Evolutionary conservation across 805 yeast species (phyloP), one percentile per base, ranked within the genome.

Genomic region (Brettanomyces nanus): DNA sequence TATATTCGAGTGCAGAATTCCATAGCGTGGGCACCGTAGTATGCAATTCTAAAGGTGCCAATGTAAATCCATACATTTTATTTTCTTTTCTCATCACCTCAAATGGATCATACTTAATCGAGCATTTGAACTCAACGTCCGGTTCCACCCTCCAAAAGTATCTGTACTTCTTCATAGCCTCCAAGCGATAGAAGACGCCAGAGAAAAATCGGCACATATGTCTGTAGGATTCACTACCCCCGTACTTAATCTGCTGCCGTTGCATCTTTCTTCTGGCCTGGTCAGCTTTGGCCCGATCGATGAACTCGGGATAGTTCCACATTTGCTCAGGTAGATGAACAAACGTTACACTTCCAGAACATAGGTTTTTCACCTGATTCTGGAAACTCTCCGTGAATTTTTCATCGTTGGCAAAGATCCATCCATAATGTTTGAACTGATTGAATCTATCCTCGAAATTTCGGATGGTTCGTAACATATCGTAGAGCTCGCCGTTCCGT

Each of bases 361-460:
- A 61, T 25, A 69, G 73, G 26, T 78, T 58, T 31, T 48, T 57
- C 29, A 84, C 68, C 13, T 62, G 59, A 10, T 58, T 54, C 49
- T 66, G 81, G 59, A 92, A 90, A 49, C 84, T 90, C 1, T 82
- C 83, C 22, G 77, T 68, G 61, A 90, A 92, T 27, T 68, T 75
- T 42, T 77, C 83, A 56, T 90, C 95, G 59, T 86, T 87, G 47
- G 90, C 69, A 55, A 90, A 92, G 21, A 89, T 87, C 90, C 95
- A 90, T 40, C 94, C 96, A 54, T 90, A 90, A 46, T 84, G 73
- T 63, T 67, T 87, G 41, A 82, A 71, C 25, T 66, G 61, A 65
- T 90, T 90, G 73, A 90, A 90, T 39, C 69, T 67, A 19, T 61
- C 59, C 54, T 85, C 95, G 31, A 86, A 69, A 45, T 71, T 74